Evolutionary conservation across 768 basidiomycete genomes (phyloP).

Genomic region (Termitomyces sp.): DNA sequence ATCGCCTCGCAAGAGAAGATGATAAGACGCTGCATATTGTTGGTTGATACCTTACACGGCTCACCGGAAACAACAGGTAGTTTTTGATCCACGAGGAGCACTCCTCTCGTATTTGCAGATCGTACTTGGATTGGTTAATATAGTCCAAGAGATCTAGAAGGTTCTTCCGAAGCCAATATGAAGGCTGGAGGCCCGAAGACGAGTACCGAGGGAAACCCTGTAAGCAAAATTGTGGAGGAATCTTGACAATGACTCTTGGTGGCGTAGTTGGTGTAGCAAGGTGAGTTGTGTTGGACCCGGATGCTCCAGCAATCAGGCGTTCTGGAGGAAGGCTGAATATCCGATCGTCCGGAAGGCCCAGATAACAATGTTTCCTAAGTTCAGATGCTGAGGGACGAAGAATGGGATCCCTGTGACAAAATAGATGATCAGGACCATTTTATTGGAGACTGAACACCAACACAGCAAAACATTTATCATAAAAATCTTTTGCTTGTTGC

Average conservation of each 20-base stretch:
- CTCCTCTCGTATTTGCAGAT: neutral
- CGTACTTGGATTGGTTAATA: neutral
- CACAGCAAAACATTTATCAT: conserved; percentile 84
- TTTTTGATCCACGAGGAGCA: conserved; percentile 1
- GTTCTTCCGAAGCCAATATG: conserved; percentile 3
- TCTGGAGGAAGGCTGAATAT: conserved; percentile 54
- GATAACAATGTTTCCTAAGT: conserved; percentile 70
- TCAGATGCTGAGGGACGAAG: conserved; percentile 74
- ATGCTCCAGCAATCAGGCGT: conserved; percentile 17
- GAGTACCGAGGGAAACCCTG: conserved; percentile 4
- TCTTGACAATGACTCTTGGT: neutral
- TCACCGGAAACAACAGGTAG: conserved; percentile 3
- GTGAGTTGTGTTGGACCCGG: neutral
- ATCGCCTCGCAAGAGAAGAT: conserved; percentile 3
- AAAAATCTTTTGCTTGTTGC: conserved; percentile 72
- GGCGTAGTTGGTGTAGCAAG: neutral
- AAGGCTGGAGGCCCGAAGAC: neutral
- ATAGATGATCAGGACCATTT: neutral
- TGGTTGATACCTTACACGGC: neutral
- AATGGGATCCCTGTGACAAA: conserved; percentile 57
- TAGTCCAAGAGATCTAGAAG: conserved; percentile 3
- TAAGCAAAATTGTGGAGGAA: conserved; percentile 11
- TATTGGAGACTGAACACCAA: conserved; percentile 20
- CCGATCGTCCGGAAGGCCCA: conserved; percentile 65
- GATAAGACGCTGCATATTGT: conserved; percentile 1